Conservation (phyloP, 1,139 yeast genomes). For the Taphrina communis region DNA sequence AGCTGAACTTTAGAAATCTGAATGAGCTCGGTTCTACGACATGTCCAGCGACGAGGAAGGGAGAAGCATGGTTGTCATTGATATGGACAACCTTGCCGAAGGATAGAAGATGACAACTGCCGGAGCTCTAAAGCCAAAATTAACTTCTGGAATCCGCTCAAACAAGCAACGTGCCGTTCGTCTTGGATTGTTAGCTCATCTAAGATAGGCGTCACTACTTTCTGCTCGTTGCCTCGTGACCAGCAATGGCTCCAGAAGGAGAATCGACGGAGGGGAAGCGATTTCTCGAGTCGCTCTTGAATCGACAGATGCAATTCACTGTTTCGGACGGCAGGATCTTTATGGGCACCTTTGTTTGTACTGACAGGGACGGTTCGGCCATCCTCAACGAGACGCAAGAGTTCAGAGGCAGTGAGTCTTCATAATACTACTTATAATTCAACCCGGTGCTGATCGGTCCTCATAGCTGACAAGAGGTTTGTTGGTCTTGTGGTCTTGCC, state of each 20-base stretch:
- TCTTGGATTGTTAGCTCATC: no score
- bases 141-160: neutral
- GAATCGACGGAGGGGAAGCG: neutral
- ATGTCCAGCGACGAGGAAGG: no score
- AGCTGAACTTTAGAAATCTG: no score
- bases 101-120: conserved; percentile 9
- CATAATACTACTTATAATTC: neutral
- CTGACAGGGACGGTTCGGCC: conserved; percentile 36
- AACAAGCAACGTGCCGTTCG: no score
- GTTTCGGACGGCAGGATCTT: conserved; percentile 32
- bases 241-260: neutral
- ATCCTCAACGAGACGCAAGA: conserved; percentile 27
- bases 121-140: conserved; percentile 16
- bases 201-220: no score
- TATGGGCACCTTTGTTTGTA: conserved; percentile 27
- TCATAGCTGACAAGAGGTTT: conserved; percentile 23
- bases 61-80: no score
- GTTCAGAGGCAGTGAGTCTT: conserved; percentile 25
- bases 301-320: conserved; percentile 23
- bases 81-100: neutral
- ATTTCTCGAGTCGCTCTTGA: conserved; percentile 24
- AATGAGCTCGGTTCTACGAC: no score
- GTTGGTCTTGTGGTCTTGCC: conserved; percentile 39
- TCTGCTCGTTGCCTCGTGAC: no score
- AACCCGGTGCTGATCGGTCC: neutral